Base-by-base conservation (phyloP, 1,284 basidiomycete genomes). In the Rhodotorula sp. region DNA sequence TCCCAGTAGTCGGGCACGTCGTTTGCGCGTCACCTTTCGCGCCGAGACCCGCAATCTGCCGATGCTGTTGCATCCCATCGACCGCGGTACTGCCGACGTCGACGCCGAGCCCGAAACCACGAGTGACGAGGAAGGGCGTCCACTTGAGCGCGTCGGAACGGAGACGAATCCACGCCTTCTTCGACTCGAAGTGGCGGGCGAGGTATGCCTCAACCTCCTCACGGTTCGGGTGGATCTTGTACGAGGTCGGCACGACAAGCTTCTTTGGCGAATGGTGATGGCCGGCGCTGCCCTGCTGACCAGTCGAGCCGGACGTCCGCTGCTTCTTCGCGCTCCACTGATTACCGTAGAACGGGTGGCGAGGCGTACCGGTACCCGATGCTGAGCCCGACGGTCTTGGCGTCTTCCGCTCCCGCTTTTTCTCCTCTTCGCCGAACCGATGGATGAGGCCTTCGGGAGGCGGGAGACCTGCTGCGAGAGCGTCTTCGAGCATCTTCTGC, bases 141-240 rank as follows among this genome's bases (percentile, higher is more conserved):
- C 96, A 99, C 78, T 92, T 93, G 71, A 99, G 84, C 79, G 89
- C 89, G 77, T 94, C 92, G 0, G 93, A 88, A 72, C 86, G 87
- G 62, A 99, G 84, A 76, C 82, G 86, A 70, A 94, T 78, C 77
- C 94, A 90, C 1, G 89, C 90, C 80, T 95, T 98, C 47, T 59
- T 66, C 29, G 82, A 81, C 74, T 90, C 88, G 86, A 91, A 91
- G 52, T 79, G 80, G 63, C 84, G 85, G 36, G 80, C 80, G 64
- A 97, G 76, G 78, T 89, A 90, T 49, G 83, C 83, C 13, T 84
- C 82, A 51, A 97, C 88, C 71, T 85, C 83, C n/a, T 84, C 84
- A 7, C 82, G 85, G 72, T 94, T 88, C 84, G 89, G 91, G 60
- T 83, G 83, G 59, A 98, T 89, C 34, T 86, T 83, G 78, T 98